These are phyloP conservation scores for Bassia scoparia DNA, from an alignment of 148 eudicot genomes.

Conservation along the genomic window DNA sequence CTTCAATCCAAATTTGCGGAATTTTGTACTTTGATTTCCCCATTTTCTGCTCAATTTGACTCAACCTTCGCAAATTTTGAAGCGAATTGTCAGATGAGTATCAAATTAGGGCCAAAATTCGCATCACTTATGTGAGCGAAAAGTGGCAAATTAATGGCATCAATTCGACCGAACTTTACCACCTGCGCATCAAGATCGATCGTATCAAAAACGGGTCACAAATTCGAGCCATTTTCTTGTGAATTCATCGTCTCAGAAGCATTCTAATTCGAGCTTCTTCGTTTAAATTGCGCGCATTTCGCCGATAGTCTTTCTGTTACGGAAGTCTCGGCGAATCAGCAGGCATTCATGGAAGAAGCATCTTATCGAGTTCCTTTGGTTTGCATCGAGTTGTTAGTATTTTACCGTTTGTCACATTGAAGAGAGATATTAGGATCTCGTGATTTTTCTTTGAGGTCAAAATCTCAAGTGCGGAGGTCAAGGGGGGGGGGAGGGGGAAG, in stretches of 20 bases:
- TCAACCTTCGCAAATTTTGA: neutral
- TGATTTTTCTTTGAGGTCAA: constrained; percentile 45
- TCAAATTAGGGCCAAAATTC: constrained; percentile 12
- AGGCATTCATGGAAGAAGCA: constrained; percentile 45
- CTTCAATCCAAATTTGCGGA: neutral
- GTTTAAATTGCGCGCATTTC: constrained; percentile 29
- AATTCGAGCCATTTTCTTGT: constrained; percentile 38
- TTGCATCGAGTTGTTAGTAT: constrained; percentile 63
- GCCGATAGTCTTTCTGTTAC: constrained; percentile 28
- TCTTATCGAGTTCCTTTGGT: constrained; percentile 50
- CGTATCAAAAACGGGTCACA: constrained; percentile 52
- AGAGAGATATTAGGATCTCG: constrained; percentile 34
- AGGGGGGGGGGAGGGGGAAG: too few relatives aligned
- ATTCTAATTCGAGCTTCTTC: constrained; percentile 33
- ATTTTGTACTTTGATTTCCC: neutral
- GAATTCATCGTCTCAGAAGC: constrained; percentile 50
- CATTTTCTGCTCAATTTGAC: neutral
- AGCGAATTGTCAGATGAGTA: neutral
- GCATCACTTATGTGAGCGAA: neutral
- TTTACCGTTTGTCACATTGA: constrained; percentile 49
- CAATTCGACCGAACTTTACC: constrained; percentile 75
- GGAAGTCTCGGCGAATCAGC: constrained; percentile 17
- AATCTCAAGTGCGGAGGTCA: constrained; percentile 16
- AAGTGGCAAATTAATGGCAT: constrained; percentile 84
- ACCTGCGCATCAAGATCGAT: constrained; percentile 46